Evolutionary conservation across 805 yeast genomes (phyloP).

Genomic region (Myxozyma vanderwaltii): DNA sequence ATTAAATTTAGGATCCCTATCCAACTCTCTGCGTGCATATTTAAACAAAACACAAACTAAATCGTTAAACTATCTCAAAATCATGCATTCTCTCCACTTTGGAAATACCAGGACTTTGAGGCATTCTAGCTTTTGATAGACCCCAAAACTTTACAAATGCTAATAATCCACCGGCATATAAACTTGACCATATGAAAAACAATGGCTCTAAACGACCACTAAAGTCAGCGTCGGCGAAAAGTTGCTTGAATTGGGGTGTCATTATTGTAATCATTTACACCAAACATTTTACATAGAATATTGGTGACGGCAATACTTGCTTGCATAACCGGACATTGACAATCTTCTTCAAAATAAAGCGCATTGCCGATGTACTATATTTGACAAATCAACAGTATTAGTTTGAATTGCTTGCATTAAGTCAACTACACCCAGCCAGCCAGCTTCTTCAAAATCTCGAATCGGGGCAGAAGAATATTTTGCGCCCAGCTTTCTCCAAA

Average conservation of each 20-base stretch:
- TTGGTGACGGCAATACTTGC: slow-evolving; percentile 19
- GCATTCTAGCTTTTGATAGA: slow-evolving; percentile 6
- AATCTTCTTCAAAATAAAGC: background rate
- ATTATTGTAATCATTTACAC: background rate
- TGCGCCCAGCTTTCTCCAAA: slow-evolving; percentile 21
- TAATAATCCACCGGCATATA: slow-evolving; percentile 17
- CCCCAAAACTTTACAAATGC: slow-evolving; percentile 20
- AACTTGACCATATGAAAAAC: slow-evolving; percentile 19
- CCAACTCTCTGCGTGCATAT: background rate
- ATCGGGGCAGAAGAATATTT: slow-evolving; percentile 1
- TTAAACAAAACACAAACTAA: slow-evolving; percentile 13
- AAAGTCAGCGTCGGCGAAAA: background rate
- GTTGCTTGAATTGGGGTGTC: background rate
- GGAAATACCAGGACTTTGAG: background rate
- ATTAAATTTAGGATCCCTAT: background rate
- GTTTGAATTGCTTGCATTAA: background rate
- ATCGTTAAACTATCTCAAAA: slow-evolving; percentile 8
- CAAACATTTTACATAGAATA: slow-evolving; percentile 11
- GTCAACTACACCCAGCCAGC: slow-evolving; percentile 24
- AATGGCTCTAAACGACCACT: slow-evolving; percentile 11
- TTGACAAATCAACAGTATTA: background rate
- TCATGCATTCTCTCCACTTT: slow-evolving; percentile 5
- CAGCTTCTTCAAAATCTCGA: slow-evolving; percentile 11
- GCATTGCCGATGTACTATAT: slow-evolving; percentile 22
- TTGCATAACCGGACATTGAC: slow-evolving; percentile 18